These are phyloP conservation scores for Xylaria cubensis DNA, from an alignment of 495 filamentous ascomycete species.

Conservation along the genomic window DNA sequence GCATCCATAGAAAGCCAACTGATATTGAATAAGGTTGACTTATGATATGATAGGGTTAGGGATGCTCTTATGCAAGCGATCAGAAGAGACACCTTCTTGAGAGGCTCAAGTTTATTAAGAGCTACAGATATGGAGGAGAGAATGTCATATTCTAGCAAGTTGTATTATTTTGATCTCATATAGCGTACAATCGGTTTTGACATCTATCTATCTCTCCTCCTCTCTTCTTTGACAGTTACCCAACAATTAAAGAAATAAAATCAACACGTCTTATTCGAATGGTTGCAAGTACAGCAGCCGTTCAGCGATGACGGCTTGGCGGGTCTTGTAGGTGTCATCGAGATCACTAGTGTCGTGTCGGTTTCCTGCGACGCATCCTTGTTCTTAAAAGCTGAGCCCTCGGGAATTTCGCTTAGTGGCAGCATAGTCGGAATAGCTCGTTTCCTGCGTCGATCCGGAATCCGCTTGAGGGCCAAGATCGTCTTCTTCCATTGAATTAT, in stretches of 20 bases:
- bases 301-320: not conserved
- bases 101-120: not conserved
- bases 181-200: not conserved
- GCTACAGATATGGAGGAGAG: not conserved
- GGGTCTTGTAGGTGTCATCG: not conserved
- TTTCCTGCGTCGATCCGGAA: conserved; percentile 2
- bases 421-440: not conserved
- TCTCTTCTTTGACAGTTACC: not conserved
- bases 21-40: not conserved
- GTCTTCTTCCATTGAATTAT: conserved; percentile 18
- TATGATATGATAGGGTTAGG: not conserved
- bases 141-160: not conserved
- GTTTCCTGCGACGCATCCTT: not conserved
- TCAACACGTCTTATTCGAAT: not conserved
- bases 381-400: not conserved
- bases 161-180: not conserved
- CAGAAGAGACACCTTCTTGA: not conserved
- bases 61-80: not conserved
- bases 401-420: conserved; percentile 2
- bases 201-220: not conserved
- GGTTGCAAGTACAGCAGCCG: not conserved
- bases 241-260: not conserved
- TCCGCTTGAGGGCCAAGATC: not conserved
- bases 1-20: not conserved
- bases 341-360: conserved; percentile 1